Conservation (phyloP, 352 stramenopile genomes). For the Plasmopara halstedii region DNA sequence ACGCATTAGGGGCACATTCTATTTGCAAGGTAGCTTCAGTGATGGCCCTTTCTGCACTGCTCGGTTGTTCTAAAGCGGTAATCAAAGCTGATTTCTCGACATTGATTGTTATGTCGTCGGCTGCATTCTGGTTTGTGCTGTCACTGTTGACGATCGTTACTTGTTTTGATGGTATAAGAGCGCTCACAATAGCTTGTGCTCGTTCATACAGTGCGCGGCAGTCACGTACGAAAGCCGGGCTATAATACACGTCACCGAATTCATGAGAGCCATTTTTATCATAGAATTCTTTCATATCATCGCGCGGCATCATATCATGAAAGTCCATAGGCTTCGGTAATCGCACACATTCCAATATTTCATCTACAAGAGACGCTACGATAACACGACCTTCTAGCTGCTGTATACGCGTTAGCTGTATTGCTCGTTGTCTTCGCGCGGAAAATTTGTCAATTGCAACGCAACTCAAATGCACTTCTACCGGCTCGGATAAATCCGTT, state of each 20-base stretch:
- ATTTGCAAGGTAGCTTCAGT: not conserved
- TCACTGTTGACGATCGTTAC: slow-evolving; percentile 1
- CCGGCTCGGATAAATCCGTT: not conserved
- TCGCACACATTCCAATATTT: slow-evolving; percentile 35
- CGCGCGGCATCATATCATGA: slow-evolving; percentile 15
- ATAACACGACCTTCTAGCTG: slow-evolving; percentile 33
- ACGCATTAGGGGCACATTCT: not conserved
- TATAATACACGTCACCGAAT: slow-evolving; percentile 37
- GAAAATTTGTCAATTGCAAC: slow-evolving; percentile 59
- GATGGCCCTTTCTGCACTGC: not conserved
- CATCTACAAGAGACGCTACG: slow-evolving; percentile 44
- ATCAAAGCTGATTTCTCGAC: not conserved
- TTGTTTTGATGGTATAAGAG: not conserved
- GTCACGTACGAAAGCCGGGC: slow-evolving; percentile 14
- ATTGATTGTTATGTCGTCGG: not conserved
- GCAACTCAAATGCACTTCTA: slow-evolving; percentile 41
- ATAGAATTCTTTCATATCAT: slow-evolving; percentile 29
- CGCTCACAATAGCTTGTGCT: slow-evolving; percentile 10
- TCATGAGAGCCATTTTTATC: slow-evolving; percentile 6
- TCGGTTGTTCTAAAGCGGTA: too few species aligned
- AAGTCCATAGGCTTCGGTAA: slow-evolving; percentile 22
- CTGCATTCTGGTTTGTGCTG: not conserved
- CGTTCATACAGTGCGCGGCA: slow-evolving; percentile 23
- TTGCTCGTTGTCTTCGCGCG: slow-evolving; percentile 19
- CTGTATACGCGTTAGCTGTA: slow-evolving; percentile 10